Evolutionary conservation across 345 rosid genomes (phyloP), one percentile per base, ranked within the genome.

Genomic region (Pistacia vera): DNA sequence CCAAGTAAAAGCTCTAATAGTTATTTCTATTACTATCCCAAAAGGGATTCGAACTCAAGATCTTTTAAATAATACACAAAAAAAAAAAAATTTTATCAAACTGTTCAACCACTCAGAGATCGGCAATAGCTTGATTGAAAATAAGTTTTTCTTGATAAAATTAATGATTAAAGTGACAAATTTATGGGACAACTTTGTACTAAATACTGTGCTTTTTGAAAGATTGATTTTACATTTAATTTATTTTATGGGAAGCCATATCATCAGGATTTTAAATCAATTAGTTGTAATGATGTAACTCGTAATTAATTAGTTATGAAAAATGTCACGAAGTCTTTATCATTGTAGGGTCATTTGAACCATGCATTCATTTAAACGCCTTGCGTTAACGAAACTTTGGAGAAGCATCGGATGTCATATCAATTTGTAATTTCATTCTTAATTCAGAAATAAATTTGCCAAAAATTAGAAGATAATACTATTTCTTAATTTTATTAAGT

Each of bases 261-360:
- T 41, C 61, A 18, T 41, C 55, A 25, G 22, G 22, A 14, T 57
- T 48, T 61, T 22, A 46, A 72, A 72, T 71, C 55, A 38, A 59
- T 2, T 60, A 60, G 22, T 44, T 60, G 28, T 14, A 28, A 51
- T 48, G 57, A 61, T 61, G 46, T 11, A 49, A 38, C 28, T 14
- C 30, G 16, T 61, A 28, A 18, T 13, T 60, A 7, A 44, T 22
- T 72, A 25, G 2, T 46, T 20, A 11, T 18, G 64, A 38, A 22
- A 13, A 52, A 59, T 41, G 6, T 71, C 14, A 25, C 44, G 22
- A 72, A 72, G 22, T 72, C 46, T 28, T 18, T 72, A 17, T 59
- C 28, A 57, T 62, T 20, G 75, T 72, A 25, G 75, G 75, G 66
- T 41, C n/a, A 4, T 35, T 12, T 70, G 8, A 56, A 11, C 8